A percentile compares a stretch with the other conserved stretches of the same genome.
Evolutionary conservation across 345 rosid genomes (phyloP).

Genomic region (Brassica nigra): DNA sequence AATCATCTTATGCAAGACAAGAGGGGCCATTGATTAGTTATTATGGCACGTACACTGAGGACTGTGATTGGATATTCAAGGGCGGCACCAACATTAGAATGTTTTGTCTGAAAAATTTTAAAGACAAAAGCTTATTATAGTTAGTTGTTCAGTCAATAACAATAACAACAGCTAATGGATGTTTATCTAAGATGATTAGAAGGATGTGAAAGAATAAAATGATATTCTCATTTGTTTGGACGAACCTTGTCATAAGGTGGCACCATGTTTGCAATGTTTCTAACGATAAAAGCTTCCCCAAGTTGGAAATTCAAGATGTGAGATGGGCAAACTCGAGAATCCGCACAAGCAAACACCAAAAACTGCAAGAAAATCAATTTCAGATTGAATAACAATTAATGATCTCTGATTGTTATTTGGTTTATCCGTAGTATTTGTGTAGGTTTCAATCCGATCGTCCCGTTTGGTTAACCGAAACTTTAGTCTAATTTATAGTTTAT

Average conservation of each 20-base stretch:
- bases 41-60: constrained; percentile 59
- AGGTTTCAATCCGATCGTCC: background rate
- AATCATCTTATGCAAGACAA: constrained; percentile 1
- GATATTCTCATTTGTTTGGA: constrained; percentile 7
- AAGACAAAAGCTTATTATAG: constrained; percentile 12
- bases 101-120: constrained; percentile 54
- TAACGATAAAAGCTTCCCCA: constrained; percentile 93
- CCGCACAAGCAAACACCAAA: constrained; percentile 97
- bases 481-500: background rate
- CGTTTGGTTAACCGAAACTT: background rate
- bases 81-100: constrained; percentile 86
- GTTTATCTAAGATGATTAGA: background rate
- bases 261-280: constrained; percentile 98
- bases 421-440: background rate
- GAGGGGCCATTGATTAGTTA: background rate
- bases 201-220: background rate
- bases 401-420: background rate
- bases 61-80: constrained; percentile 93
- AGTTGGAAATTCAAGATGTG: constrained; percentile 88
- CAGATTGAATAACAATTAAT: background rate
- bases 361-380: constrained; percentile 52
- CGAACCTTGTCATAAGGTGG: constrained; percentile 75
- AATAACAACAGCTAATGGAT: background rate
- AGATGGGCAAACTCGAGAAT: constrained; percentile 94
- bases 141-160: background rate